phyloP scores from a whole-genome alignment of 2,329 filamentous ascomycete species.

The Scedosporium boydii region DNA sequence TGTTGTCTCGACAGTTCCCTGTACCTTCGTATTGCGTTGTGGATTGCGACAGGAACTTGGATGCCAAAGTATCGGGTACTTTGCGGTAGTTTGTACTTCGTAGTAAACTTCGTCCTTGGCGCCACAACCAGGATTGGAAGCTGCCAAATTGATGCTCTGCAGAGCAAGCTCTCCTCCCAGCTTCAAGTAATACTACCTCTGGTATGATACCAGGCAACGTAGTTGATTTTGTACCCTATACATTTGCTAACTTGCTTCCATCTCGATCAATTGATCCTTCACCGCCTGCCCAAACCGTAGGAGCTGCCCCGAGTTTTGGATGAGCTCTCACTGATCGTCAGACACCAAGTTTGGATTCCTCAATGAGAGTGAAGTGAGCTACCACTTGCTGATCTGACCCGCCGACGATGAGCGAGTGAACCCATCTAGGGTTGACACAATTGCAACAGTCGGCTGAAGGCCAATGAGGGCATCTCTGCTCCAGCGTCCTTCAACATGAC shows the following conservation, averaged over 20 bases:
- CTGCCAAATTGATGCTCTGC: no score
- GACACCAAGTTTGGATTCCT: not conserved
- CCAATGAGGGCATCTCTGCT: not conserved
- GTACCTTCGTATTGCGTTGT: no score
- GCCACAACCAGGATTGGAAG: no score
- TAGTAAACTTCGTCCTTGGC: no score
- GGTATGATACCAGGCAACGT: no score
- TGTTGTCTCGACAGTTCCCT: no score
- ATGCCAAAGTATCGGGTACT: no score
- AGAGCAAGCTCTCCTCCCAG: no score
- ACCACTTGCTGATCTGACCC: not conserved
- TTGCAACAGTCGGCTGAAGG: not conserved
- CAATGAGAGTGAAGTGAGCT: not conserved
- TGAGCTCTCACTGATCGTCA: not conserved
- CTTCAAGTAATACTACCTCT: no score
- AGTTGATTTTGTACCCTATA: not conserved
- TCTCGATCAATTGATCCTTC: not conserved
- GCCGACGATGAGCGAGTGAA: not conserved
- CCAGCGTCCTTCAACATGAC: not conserved
- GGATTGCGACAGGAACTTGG: no score
- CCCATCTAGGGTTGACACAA: not conserved
- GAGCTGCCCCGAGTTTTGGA: not conserved
- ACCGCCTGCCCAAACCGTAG: constrained; percentile 4
- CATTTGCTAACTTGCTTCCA: not conserved
- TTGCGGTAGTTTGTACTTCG: no score